Base-by-base conservation (phyloP, 176 grass and related monocot species). In the Tuctoria greenei region DNA sequence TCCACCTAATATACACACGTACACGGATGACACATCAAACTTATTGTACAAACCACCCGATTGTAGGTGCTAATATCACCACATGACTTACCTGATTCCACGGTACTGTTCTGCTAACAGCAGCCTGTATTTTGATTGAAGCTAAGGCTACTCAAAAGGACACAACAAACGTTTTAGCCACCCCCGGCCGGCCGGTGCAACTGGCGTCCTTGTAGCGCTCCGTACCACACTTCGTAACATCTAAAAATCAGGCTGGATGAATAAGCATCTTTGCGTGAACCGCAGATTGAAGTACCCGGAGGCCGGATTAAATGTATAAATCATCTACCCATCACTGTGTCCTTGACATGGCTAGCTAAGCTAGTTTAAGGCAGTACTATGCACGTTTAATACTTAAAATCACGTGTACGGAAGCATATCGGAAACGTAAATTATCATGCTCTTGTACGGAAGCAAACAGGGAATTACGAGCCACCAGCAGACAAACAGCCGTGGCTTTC, bases 401-500 rank as follows among this genome's bases (percentile, higher is more conserved):
- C 46, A 46, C 21, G 8, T 7, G 66, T 50, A 82, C 72, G 73
- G 72, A 64, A 27, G 38, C 78, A 65, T 31, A 65, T 39, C 3
- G 16, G 24, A 72, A 7, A 64, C 71, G 25, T 61, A 66, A 70
- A 50, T 61, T 39, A 75, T 17, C 8, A 15, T 49, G 39, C 11
- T 26, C 15, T 1, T 45, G 73, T 87, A 81, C 77, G 61, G 69
- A 55, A 18, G 10, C 76, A 50, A 38, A 67, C 31, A 61, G 55
- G 17, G 37, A 11, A 82, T 67, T 44, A 26, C 9, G 54, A 74
- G 76, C 77, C 62, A 77, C 75, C 86, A 75, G 63, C 73, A 74
- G 85, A 91, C 89, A 91, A 18, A 78, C 57, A 56, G 41, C 63
- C 44, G 77, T 88, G 85, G 85, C 78, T 45, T 79, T 92, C 89